Base-by-base conservation (phyloP, 805 yeast species). In the Candida suzukii region DNA sequence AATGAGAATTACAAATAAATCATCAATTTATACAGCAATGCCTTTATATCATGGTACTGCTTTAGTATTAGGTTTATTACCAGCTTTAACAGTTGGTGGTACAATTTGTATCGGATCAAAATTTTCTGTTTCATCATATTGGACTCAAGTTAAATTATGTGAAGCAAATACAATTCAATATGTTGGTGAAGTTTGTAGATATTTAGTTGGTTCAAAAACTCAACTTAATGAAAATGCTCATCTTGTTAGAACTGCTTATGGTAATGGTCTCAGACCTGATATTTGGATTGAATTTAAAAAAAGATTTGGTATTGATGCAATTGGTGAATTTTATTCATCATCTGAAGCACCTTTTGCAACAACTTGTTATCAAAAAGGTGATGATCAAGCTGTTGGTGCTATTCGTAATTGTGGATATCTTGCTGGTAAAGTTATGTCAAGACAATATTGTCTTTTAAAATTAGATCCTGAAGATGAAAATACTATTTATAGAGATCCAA, bases 11-110 rank as follows among this genome's bases (percentile, higher is more conserved):
- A 58, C 64, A 20, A 46, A 59, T 4, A 57, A 65, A 2, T 77
- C 82, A n/a, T 71, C 69, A 3, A 80, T 84, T 8, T 80, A 81
- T 62, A 83, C 95, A 0, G 85, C 93, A 1, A 87, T 87, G 96
- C 96, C 96, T 2, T 66, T 87, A 45, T 87, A 87, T 57, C 96
- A 87, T 57, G 83, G 95, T 1, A 86, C 95, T 0, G 95, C 95
- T 4, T 81, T 93, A 0, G 68, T 84, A 61, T 61, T 87, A 40
- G 95, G 95, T 11, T 75, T 82, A 4, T 72, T 87, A 55, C 84
- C 90, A 1, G 44, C 47, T 12, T 48, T 66, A 37, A 54, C 61
- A 9, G 64, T 61, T 37, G 95, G 95, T 38, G 88, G 82, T 0
- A 73, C 85, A 50, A 78, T 80, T 35, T 82, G 88, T 0, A 59